Base-by-base conservation (phyloP, 2,329 filamentous ascomycete genomes). In the Aplosporella prunicola region DNA sequence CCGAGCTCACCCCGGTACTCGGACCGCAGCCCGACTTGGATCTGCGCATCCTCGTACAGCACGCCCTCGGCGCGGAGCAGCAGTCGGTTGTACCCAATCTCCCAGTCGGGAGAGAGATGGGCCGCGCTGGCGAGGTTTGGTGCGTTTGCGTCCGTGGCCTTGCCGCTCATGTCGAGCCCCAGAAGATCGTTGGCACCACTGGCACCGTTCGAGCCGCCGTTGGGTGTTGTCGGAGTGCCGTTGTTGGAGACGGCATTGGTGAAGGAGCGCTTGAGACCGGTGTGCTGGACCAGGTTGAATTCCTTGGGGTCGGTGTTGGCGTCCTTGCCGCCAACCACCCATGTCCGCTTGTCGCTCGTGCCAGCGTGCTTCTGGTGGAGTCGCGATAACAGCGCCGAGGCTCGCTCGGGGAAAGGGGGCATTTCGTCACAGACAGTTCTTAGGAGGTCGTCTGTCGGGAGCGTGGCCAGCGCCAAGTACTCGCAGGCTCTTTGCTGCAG, bases 361-460 rank as follows among this genome's bases (percentile, higher is more conserved):
- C 82, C 84, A 32, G 82, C 83, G 52, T 93, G 87, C 65, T 93
- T 96, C 61, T 94, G 87, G 61, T 98, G 89, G 33, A 98, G 71
- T 41, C 91, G 76, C 25, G 89, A 95, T 9, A 98, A 69, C 18
- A 98, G 68, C 2, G 91, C 89, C 5, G 91, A 96, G 41, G 93
- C 80, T 43, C 93, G 73, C 59, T 98, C 88, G 0, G 91, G 93
- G 63, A 96, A 98, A 0, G 91, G 88, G 2, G 91, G 91, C 93
- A 98, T 98, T 59, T 98, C 91, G 50, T 98, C 91, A 58, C 88
- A 94, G 5, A 98, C 80, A 0, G 91, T 96, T 35, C 91, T 78
- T 9, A 98, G 69, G 5, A 98, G 72, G 47, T 96, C 88, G 51
- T 98, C 91, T 0, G 85, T 86, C 0, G 86, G 82, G 57, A 93